Evolutionary conservation across 2,329 filamentous ascomycete species (phyloP).

Genomic region (Triangularia setosa): DNA sequence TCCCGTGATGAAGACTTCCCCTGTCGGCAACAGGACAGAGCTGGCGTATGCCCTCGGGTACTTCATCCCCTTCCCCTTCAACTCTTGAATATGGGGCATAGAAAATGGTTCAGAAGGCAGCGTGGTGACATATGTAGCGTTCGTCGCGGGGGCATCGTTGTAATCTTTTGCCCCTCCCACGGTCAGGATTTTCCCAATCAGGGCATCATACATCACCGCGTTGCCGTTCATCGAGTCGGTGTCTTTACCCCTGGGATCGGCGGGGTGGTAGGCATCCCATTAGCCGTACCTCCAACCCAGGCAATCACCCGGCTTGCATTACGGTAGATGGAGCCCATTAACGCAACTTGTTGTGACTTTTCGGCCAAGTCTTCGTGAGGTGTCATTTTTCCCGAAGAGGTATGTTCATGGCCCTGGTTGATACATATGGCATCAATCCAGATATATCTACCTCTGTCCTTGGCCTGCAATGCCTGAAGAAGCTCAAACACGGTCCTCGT

Average conservation of each 20-base stretch:
- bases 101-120: no score
- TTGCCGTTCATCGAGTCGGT: slow-evolving; percentile 49
- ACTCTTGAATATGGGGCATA: no score
- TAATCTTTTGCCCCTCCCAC: slow-evolving; percentile 45
- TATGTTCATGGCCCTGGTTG: not conserved
- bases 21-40: no score
- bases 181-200: slow-evolving; percentile 46
- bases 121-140: no score
- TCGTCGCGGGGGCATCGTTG: slow-evolving; percentile 16
- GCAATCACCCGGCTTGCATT: not conserved
- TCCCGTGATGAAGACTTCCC: slow-evolving; percentile 30
- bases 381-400: not conserved
- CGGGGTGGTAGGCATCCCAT: slow-evolving; percentile 23
- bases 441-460: not conserved
- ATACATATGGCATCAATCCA: not conserved
- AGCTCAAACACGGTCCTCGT: not conserved
- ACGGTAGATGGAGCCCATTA: not conserved
- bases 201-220: slow-evolving; percentile 50
- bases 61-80: no score
- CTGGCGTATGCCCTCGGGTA: no score
- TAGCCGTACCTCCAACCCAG: not conserved
- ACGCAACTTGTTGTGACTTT: not conserved
- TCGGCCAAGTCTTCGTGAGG: not conserved
- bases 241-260: slow-evolving; percentile 40
- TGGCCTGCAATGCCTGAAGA: not conserved